Percentiles rank a stretch among this genome's conserved stretches.
Conservation (phyloP, 148 eudicot genomes). For the Polygonum maritimum region DNA sequence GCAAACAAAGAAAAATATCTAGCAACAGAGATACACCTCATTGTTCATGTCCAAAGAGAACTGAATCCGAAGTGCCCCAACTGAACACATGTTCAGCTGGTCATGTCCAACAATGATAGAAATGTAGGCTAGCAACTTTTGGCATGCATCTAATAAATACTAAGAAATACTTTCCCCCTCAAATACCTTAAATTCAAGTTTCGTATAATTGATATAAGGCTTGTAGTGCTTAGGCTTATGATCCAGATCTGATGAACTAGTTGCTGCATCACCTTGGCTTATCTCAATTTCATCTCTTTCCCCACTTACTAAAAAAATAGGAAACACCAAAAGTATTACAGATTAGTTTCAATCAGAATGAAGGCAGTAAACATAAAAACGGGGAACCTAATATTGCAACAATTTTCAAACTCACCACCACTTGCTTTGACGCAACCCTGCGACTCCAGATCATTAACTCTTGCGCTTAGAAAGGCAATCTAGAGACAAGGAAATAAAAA, state of each 20-base stretch:
- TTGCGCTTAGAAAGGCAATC: slow-evolving; percentile 51
- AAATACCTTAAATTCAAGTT: slow-evolving; percentile 76
- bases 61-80: neutral
- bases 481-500: slow-evolving; percentile 17
- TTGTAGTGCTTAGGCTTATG: slow-evolving; percentile 34
- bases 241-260: slow-evolving; percentile 24
- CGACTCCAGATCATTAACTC: slow-evolving; percentile 49
- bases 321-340: neutral
- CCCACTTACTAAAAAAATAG: slow-evolving; percentile 25
- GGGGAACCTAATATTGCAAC: neutral
- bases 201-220: slow-evolving; percentile 70
- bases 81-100: neutral
- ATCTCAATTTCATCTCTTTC: slow-evolving; percentile 15
- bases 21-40: neutral
- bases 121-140: neutral
- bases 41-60: neutral
- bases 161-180: neutral
- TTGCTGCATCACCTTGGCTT: slow-evolving; percentile 29
- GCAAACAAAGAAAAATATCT: neutral
- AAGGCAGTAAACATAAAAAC: neutral
- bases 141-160: neutral
- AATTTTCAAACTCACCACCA: slow-evolving; percentile 13
- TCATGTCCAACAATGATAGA: neutral
- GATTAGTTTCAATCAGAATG: neutral
- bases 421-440: slow-evolving; percentile 27